Conservation (phyloP, 129 eudicot species). For the Escallonia herrerae region DNA sequence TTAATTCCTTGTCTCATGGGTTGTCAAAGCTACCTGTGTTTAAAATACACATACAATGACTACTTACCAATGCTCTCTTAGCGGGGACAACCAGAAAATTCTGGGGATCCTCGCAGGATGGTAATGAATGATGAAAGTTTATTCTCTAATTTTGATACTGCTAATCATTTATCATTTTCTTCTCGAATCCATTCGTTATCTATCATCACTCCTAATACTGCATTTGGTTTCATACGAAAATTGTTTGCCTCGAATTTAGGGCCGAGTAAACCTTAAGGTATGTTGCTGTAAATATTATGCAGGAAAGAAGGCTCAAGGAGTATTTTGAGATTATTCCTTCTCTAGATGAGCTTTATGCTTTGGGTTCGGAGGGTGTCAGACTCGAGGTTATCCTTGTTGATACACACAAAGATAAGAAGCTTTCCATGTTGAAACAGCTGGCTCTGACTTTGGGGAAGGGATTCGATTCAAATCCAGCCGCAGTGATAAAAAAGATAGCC, state of each 20-base stretch:
- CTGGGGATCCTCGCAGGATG: too few species aligned
- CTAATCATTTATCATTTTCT: neutral
- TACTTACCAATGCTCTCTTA: too few species aligned
- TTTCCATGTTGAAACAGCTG: slow-evolving; percentile 74
- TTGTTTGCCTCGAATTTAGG: neutral
- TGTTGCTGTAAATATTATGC: slow-evolving; percentile 6
- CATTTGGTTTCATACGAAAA: neutral
- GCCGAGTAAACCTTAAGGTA: neutral
- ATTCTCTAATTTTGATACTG: too few species aligned
- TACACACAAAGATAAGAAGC: slow-evolving; percentile 70
- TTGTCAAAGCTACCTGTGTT: too few species aligned
- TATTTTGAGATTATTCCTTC: slow-evolving; percentile 63
- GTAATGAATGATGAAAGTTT: too few species aligned
- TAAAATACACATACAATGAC: too few species aligned
- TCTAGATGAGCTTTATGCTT: slow-evolving; percentile 58
- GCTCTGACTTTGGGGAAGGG: slow-evolving; percentile 68
- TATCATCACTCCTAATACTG: neutral
- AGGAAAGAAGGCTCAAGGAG: slow-evolving; percentile 87
- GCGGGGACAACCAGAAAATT: too few species aligned
- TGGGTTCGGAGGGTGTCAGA: slow-evolving; percentile 51
- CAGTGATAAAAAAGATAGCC: slow-evolving; percentile 61
- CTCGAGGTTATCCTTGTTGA: slow-evolving; percentile 66
- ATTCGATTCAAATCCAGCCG: slow-evolving; percentile 47
- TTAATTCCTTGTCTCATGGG: too few species aligned
- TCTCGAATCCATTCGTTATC: neutral